Evolutionary conservation across 1,139 yeast species (phyloP), one percentile per base, ranked within the genome.

Genomic region (Yamadazyma blattariae): DNA sequence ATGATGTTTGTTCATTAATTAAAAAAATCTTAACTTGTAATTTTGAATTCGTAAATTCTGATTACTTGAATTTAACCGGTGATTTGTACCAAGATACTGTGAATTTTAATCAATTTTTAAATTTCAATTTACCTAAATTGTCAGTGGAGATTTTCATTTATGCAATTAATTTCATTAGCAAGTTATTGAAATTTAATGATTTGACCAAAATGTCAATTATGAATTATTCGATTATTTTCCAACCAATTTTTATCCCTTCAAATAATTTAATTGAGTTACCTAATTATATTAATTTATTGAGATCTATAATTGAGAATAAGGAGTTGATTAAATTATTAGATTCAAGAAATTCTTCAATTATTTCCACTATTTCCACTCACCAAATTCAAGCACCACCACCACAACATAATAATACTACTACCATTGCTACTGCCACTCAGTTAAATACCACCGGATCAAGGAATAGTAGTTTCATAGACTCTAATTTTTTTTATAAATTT

Each of bases 1-100:
- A 50, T 37, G 58, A 53, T 35, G 36, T 48, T 13, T 51, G 58
- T 39, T 53, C 56, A 2, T 41, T 51, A 16, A 29, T 46, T n/a
- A 53, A 53, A 33, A 50, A 46, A 29, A 31, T 45, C n/a, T 38
- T 52, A 16, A 40, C 41, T 25, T 25, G 40, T 1, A 44, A 45
- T 26, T 47, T 37, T 21, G 33, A 41, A 11, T 47, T 43, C 22
- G 27, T 42, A 17, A 46, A 42, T 12, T 23, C 29, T 13, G 34
- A 32, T 5, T 4, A 24, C 10, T 33, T 38, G 15, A 30, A 25
- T 10, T 35, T 33, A 8, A 17, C 30, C 6, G 35, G 37, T n/a
- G 30, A 32, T 25, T 18, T n/a, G 13, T 16, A 17, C 2, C 3
- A 8, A 1, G 43, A 49, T 34, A 38, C 45, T 37, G 31, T 33